Evolutionary conservation across 306 rosid genomes (phyloP).

Genomic region (Arachis hypogaea): DNA sequence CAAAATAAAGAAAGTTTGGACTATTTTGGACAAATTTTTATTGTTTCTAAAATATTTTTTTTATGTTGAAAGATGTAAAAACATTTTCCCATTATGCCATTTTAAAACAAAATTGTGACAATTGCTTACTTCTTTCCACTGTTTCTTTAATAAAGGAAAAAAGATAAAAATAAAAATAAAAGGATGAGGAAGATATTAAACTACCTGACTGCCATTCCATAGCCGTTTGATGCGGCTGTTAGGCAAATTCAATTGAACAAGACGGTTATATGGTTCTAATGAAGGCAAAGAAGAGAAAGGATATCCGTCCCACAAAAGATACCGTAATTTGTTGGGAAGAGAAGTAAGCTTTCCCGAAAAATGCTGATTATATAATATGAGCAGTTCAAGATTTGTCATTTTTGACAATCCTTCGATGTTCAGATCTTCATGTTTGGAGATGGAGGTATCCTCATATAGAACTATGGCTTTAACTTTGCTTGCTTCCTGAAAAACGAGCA

Average conservation of each 20-base stretch:
- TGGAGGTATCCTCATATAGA: neutral
- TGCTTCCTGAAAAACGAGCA: neutral
- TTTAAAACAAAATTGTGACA: too few relatives aligned
- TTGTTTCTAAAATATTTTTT: too few relatives aligned
- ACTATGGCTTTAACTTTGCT: slow-evolving; percentile 23
- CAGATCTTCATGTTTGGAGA: neutral
- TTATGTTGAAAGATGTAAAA: too few relatives aligned
- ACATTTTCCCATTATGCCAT: too few relatives aligned
- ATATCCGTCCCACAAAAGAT: slow-evolving; percentile 22
- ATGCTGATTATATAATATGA: neutral
- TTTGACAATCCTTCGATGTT: neutral
- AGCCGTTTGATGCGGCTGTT: neutral
- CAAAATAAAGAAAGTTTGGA: too few relatives aligned
- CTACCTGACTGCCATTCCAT: neutral
- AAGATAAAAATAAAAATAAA: too few relatives aligned
- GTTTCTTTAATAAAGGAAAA: too few relatives aligned
- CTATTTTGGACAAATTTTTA: too few relatives aligned
- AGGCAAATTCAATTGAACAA: slow-evolving; percentile 21
- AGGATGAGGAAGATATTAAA: neutral
- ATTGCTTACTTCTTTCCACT: too few relatives aligned
- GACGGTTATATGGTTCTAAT: neutral
- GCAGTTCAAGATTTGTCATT: neutral
- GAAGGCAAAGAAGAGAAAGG: slow-evolving; percentile 29
- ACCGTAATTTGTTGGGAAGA: neutral
- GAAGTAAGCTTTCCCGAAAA: neutral